Evolutionary conservation across 805 yeast species (phyloP), one percentile per base, ranked within the genome.

Genomic region (Candida easanensis): DNA sequence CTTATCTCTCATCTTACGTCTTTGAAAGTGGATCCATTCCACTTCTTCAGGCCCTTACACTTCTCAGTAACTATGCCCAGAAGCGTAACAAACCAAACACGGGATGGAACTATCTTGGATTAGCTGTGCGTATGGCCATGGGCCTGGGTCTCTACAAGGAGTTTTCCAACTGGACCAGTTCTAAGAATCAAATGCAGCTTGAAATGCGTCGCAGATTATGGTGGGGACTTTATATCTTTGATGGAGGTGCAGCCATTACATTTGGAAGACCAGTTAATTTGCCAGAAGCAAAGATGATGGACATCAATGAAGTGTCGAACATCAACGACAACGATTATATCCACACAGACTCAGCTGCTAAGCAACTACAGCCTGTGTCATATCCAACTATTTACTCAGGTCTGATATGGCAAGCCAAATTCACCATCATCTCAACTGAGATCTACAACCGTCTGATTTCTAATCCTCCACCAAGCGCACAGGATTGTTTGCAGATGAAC

Each of bases 141-240:
- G 80, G 84, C 0, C 58, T 82, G 32, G 89, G 88, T 4, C 61
- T 82, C 20, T 76, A 79, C 54, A 74, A 74, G 41, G 84, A 80
- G 48, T 72, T 76, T 47, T 59, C 72, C 4, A 66, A 64, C 20
- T 65, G 64, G 69, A 59, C 64, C 39, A 46, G 66, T 40, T 57
- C 66, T 16, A 63, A 63, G 44, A 65, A 65, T 31, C 69, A 74
- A 15, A 42, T 74, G 20, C 72, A 74, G 52, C 60, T 71, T 39
- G 86, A 80, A 51, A 68, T 74, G 58, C 69, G 85, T 50, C 66
- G 84, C 53, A 62, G 86, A 42, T 58, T 80, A 25, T 82, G 86
- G 85, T 82, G 86, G 84, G 82, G 83, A 1, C 51, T 83, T 9
- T 79, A 76, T 50, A 72, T 76, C 39, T 79, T 79, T 52, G 87